phyloP scores from a whole-genome alignment of 2,329 filamentous ascomycete genomes.

The Dactylellina cionopaga region DNA sequence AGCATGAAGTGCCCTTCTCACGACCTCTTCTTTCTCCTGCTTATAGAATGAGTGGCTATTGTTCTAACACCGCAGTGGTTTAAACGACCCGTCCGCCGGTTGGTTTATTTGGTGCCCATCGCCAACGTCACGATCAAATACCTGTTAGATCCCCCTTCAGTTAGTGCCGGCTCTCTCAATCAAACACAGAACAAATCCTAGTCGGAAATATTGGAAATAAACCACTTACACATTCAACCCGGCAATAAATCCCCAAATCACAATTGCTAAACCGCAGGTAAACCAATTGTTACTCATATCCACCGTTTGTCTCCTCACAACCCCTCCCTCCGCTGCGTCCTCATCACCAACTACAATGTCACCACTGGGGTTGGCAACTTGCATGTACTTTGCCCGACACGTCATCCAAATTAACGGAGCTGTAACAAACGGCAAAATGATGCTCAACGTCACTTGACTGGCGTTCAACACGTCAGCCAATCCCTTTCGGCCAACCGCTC shows the following conservation, averaged over 20 bases:
- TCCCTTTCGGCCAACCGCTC: conserved; percentile 76
- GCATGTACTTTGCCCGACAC: conserved; percentile 81
- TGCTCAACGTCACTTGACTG: conserved; percentile 79
- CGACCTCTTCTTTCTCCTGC: too few relatives aligned
- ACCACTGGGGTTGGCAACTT: conserved; percentile 63
- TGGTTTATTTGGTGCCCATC: conserved; percentile 27
- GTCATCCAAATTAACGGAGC: conserved; percentile 88
- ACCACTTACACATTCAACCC: conserved; percentile 72
- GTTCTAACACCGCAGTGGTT: too few relatives aligned
- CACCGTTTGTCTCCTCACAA: conserved; percentile 58
- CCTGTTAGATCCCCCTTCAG: too few relatives aligned
- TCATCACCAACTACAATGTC: conserved; percentile 54
- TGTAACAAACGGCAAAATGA: conserved; percentile 81
- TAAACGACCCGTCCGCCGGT: too few relatives aligned
- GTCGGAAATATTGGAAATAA: neutral
- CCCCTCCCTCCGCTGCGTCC: conserved; percentile 55
- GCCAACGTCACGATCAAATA: conserved; percentile 38
- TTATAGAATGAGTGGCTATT: too few relatives aligned
- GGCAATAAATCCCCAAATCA: conserved; percentile 78
- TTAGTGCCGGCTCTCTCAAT: too few relatives aligned
- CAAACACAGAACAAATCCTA: conserved; percentile 40
- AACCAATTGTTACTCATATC: conserved; percentile 80
- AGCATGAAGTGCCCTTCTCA: too few relatives aligned
- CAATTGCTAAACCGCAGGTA: conserved; percentile 67
- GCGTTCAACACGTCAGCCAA: conserved; percentile 77